Evolutionary conservation across 305 asterid species (phyloP).

Genomic region (Caryopteris hybrid): DNA sequence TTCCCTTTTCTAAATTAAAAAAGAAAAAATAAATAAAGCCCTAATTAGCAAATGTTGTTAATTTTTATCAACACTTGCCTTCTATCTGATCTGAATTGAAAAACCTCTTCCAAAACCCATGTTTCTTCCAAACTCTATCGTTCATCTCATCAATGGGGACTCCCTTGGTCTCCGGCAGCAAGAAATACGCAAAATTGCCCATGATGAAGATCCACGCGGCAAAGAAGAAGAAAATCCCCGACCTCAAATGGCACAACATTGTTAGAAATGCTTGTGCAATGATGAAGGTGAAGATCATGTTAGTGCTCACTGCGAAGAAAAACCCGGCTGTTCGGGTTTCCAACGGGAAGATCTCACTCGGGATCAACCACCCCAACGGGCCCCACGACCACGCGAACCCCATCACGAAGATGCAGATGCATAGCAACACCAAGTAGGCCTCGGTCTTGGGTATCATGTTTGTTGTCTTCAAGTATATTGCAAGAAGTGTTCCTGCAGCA

Average conservation of each 20-base stretch:
- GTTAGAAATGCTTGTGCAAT: slow-evolving; percentile 44
- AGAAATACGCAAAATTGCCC: slow-evolving; percentile 24
- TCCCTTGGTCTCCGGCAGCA: slow-evolving; percentile 48
- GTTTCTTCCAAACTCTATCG: slow-evolving; percentile 35
- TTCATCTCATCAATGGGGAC: slow-evolving; percentile 44
- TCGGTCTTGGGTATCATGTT: slow-evolving; percentile 1
- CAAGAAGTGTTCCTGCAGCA: slow-evolving; percentile 7
- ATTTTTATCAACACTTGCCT: neutral
- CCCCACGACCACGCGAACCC: slow-evolving; percentile 63
- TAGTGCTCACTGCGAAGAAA: slow-evolving; percentile 37
- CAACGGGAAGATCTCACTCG: slow-evolving; percentile 51
- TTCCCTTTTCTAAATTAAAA: too few relatives aligned
- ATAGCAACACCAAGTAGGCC: slow-evolving; percentile 16
- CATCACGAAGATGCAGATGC: slow-evolving; percentile 30
- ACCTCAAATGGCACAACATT: slow-evolving; percentile 39
- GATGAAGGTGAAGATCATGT: slow-evolving; percentile 45
- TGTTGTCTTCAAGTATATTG: slow-evolving; percentile 2
- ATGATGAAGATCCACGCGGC: slow-evolving; percentile 28
- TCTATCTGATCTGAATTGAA: neutral
- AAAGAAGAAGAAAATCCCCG: slow-evolving; percentile 39
- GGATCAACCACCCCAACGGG: slow-evolving; percentile 47
- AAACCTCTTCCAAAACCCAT: too few relatives aligned
- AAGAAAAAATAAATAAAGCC: too few relatives aligned
- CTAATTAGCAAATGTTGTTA: too few relatives aligned
- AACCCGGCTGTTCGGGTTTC: slow-evolving; percentile 45